These are phyloP conservation scores for Claviceps africana DNA, from an alignment of 2,329 filamentous ascomycete genomes.

Conservation along the genomic window DNA sequence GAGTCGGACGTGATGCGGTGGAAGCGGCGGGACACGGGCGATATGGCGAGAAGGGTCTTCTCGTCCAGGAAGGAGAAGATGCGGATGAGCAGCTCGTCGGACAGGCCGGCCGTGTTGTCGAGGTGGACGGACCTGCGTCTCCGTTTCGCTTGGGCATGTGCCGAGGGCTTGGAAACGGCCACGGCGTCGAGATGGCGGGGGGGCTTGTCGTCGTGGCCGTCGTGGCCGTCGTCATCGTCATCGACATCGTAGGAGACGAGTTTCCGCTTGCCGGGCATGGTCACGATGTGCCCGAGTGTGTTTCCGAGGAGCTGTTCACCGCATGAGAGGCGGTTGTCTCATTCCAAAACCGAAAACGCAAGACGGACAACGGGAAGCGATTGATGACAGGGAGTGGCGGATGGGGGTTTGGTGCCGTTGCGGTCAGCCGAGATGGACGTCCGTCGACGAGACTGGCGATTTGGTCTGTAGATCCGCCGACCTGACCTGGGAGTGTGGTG, in stretches of 20 bases:
- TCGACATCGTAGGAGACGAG: slow-evolving; percentile 4
- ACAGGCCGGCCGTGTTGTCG: slow-evolving; percentile 59
- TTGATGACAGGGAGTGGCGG: neutral
- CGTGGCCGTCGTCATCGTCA: neutral
- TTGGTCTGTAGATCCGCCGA: too few species aligned
- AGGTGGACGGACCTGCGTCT: neutral
- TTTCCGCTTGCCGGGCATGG: slow-evolving; percentile 16
- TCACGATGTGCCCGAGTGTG: neutral
- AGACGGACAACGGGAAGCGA: too few species aligned
- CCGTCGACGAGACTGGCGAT: too few species aligned
- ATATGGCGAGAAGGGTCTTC: slow-evolving; percentile 47
- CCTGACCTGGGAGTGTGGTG: too few species aligned
- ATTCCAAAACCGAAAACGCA: neutral
- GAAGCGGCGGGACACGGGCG: slow-evolving; percentile 61
- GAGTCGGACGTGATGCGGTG: slow-evolving; percentile 61
- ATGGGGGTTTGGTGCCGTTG: neutral
- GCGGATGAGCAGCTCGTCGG: slow-evolving; percentile 76
- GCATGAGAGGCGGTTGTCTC: neutral
- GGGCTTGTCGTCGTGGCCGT: neutral
- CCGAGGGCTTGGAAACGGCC: neutral
- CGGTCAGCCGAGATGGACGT: neutral
- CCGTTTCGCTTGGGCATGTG: neutral
- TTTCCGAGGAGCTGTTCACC: neutral
- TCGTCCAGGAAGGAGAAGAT: slow-evolving; percentile 67
- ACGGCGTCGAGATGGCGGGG: neutral